Conservation (phyloP, 2,329 filamentous ascomycete species). For the Xylaria digitata region DNA sequence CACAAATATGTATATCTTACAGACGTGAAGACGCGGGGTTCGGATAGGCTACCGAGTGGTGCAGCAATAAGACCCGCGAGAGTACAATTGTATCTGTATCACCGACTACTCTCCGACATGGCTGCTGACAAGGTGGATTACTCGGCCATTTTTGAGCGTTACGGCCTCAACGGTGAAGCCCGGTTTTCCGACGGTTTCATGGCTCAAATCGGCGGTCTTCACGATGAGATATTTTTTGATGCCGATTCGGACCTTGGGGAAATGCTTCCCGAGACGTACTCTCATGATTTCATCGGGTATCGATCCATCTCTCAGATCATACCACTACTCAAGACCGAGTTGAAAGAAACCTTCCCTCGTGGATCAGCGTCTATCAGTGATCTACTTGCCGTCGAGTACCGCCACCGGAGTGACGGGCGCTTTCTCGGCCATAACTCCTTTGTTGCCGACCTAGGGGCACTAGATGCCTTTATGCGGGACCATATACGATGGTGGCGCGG, state of each 20-base stretch:
- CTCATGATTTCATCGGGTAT: slow-evolving; percentile 59
- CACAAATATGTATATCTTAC: slow-evolving; percentile 73
- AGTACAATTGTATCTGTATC: slow-evolving; percentile 91
- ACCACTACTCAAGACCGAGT: slow-evolving; percentile 58
- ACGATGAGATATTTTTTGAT: slow-evolving; percentile 73
- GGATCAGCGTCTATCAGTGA: slow-evolving; percentile 61
- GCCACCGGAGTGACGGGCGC: slow-evolving; percentile 63
- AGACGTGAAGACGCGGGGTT: slow-evolving; percentile 87
- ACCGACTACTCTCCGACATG: slow-evolving; percentile 82
- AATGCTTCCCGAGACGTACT: slow-evolving; percentile 35
- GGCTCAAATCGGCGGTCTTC: slow-evolving; percentile 75
- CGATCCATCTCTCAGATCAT: slow-evolving; percentile 61
- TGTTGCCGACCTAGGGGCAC: slow-evolving; percentile 70
- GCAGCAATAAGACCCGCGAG: slow-evolving; percentile 77
- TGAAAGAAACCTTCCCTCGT: slow-evolving; percentile 64
- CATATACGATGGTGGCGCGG: slow-evolving; percentile 93
- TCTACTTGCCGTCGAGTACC: slow-evolving; percentile 66
- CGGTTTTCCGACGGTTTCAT: slow-evolving; percentile 84
- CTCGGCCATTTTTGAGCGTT: slow-evolving; percentile 74
- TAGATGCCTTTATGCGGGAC: slow-evolving; percentile 74
- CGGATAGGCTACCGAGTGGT: slow-evolving; percentile 71
- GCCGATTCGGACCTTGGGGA: slow-evolving; percentile 44
- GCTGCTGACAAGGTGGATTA: slow-evolving; percentile 78
- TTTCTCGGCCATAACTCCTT: slow-evolving; percentile 69
- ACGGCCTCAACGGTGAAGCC: slow-evolving; percentile 72